Evolutionary conservation across 2,329 filamentous ascomycete species (phyloP).

Genomic region (Claviceps citrina): DNA sequence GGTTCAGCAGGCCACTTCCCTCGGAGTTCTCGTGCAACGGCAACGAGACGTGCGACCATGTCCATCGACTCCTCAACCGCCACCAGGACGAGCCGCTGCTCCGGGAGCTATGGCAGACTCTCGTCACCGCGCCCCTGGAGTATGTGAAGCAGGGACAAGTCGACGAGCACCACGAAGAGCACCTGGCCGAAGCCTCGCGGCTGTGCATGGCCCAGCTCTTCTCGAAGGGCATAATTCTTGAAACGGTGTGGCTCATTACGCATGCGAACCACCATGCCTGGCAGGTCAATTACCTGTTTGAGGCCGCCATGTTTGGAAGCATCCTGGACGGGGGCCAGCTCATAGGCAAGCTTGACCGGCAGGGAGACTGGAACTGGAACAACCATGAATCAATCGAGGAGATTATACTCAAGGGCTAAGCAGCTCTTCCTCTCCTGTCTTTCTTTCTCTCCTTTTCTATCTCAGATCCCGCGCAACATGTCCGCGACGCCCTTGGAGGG

Average conservation of each 20-base stretch:
- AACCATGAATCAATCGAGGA: background rate
- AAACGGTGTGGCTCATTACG: slow-evolving; percentile 10
- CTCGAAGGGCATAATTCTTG: slow-evolving; percentile 7
- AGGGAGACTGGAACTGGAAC: background rate
- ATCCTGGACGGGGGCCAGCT: slow-evolving; percentile 16
- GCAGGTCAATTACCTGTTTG: slow-evolving; percentile 18
- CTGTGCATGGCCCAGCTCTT: slow-evolving; percentile 12
- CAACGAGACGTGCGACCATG: slow-evolving; percentile 10
- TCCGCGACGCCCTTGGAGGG: too few species aligned
- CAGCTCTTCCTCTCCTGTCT: background rate
- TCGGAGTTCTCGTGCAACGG: slow-evolving; percentile 8
- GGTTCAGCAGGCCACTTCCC: slow-evolving; percentile 12
- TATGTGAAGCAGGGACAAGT: slow-evolving; percentile 9
- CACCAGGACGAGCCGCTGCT: slow-evolving; percentile 5
- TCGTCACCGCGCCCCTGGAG: slow-evolving; percentile 9
- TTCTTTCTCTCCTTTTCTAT: background rate
- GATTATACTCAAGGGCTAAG: background rate
- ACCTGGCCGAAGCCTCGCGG: slow-evolving; percentile 7
- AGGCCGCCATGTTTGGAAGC: slow-evolving; percentile 20
- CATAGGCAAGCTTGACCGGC: slow-evolving; percentile 16
- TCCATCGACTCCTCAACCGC: slow-evolving; percentile 6
- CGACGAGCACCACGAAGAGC: slow-evolving; percentile 7
- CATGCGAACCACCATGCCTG: slow-evolving; percentile 14
- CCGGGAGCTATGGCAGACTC: slow-evolving; percentile 7
- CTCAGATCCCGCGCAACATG: too few species aligned